Percentiles rank a stretch among this genome's conserved stretches.
Conservation (phyloP, 2,329 filamentous ascomycete species). For the Aureobasidium namibiae region DNA sequence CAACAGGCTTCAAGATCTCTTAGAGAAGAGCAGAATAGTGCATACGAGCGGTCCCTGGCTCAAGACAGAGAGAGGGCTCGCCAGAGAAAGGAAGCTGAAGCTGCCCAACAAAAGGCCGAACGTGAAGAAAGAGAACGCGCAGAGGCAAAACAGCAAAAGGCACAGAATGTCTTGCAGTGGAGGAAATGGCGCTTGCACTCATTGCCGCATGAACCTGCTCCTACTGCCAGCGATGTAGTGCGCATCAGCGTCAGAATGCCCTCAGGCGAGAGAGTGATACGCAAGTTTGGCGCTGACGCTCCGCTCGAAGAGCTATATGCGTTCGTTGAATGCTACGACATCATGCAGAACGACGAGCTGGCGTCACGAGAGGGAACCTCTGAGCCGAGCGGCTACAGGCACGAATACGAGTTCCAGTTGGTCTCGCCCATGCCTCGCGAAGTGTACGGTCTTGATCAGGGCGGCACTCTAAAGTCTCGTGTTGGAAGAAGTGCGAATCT, state of each 20-base stretch:
- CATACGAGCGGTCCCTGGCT: slow-evolving; percentile 86
- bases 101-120: slow-evolving; percentile 51
- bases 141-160: slow-evolving; percentile 50
- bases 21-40: slow-evolving; percentile 81
- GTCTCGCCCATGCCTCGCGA: slow-evolving; percentile 78
- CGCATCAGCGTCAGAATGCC: slow-evolving; percentile 57
- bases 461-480: slow-evolving; percentile 58
- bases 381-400: slow-evolving; percentile 62
- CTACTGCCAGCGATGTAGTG: slow-evolving; percentile 59
- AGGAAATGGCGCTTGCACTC: slow-evolving; percentile 65
- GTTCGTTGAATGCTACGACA: slow-evolving; percentile 84
- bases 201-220: slow-evolving; percentile 59
- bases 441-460: slow-evolving; percentile 63
- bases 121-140: slow-evolving; percentile 58
- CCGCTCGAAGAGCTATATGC: slow-evolving; percentile 85
- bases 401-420: slow-evolving; percentile 77
- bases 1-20: slow-evolving; percentile 75
- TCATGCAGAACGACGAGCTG: slow-evolving; percentile 41
- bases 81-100: slow-evolving; percentile 66
- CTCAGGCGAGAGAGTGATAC: slow-evolving; percentile 65
- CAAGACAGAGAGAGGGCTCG: slow-evolving; percentile 78
- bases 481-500: slow-evolving; percentile 81
- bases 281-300: slow-evolving; percentile 62
- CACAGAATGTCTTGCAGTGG: slow-evolving; percentile 60
- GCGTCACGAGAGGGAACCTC: slow-evolving; percentile 30